Evolutionary conservation across 1,284 basidiomycete species (phyloP).

Genomic region (Rhodofomes roseus): DNA sequence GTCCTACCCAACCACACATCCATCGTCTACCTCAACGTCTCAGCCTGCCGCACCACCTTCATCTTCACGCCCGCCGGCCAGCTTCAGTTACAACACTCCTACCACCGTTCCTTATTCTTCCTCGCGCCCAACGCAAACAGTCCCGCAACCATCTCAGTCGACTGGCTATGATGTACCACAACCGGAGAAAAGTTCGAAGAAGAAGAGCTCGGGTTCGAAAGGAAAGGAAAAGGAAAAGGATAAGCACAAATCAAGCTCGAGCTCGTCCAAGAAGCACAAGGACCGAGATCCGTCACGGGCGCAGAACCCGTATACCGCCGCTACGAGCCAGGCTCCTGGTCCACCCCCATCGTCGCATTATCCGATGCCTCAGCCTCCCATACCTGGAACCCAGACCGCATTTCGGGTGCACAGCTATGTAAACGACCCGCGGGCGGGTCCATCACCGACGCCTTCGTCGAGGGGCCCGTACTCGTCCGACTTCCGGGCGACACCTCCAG

Average conservation of each 20-base stretch:
- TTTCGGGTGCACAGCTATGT: slow-evolving; percentile 16
- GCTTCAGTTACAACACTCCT: slow-evolving; percentile 9
- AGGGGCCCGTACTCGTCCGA: slow-evolving; percentile 6
- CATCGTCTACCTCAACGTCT: not conserved
- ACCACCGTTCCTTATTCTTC: not conserved
- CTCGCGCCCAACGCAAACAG: not conserved
- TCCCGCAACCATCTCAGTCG: not conserved
- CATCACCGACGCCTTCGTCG: not conserved
- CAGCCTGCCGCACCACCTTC: not conserved
- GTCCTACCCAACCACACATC: too few species aligned
- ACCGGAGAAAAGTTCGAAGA: slow-evolving; percentile 3
- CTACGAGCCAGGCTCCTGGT: not conserved
- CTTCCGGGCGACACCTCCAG: slow-evolving; percentile 2
- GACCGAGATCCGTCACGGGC: not conserved
- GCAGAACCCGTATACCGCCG: not conserved
- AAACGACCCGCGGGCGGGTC: slow-evolving; percentile 16
- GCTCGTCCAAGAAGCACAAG: slow-evolving; percentile 5
- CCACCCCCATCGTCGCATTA: not conserved
- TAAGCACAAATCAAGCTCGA: slow-evolving; percentile 8
- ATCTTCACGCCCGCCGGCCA: not conserved
- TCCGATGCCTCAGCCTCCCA: slow-evolving; percentile 2
- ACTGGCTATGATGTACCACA: not conserved
- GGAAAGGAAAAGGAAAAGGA: slow-evolving; percentile 20
- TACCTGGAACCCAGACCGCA: slow-evolving; percentile 13
- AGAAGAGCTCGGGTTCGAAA: slow-evolving; percentile 14